A percentile compares a stretch with the other conserved stretches of the same genome.
These are phyloP conservation scores for Zygoascus tannicola DNA, from an alignment of 805 yeast genomes.

Conservation along the genomic window DNA sequence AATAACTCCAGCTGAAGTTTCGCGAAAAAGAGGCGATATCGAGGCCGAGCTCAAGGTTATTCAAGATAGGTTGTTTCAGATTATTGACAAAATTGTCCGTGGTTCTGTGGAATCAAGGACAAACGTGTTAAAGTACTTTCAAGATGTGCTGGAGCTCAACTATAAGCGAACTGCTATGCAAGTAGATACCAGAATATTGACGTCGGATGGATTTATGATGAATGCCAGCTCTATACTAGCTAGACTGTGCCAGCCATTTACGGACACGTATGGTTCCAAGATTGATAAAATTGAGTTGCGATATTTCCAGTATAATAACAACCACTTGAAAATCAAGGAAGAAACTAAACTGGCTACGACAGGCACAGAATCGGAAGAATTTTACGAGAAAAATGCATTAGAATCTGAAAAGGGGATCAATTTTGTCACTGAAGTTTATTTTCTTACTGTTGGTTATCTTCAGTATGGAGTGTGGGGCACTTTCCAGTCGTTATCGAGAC, in stretches of 20 bases:
- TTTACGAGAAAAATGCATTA: conserved; percentile 32
- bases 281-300: conserved; percentile 68
- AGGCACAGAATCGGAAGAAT: conserved; percentile 54
- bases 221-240: conserved; percentile 62
- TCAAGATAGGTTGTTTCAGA: conserved; percentile 54
- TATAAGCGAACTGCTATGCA: conserved; percentile 56
- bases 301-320: conserved; percentile 53
- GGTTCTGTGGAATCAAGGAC: conserved; percentile 58
- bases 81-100: conserved; percentile 66
- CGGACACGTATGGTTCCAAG: conserved; percentile 55
- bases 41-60: conserved; percentile 19
- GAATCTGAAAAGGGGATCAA: conserved; percentile 33
- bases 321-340: conserved; percentile 37
- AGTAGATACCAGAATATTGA: conserved; percentile 53
- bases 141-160: conserved; percentile 64
- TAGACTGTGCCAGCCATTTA: conserved; percentile 74
- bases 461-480: conserved; percentile 89
- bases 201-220: conserved; percentile 74
- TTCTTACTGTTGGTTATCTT: conserved; percentile 62
- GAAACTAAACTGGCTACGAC: conserved; percentile 82
- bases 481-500: conserved; percentile 44
- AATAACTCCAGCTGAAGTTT: conserved; percentile 9
- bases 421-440: conserved; percentile 89
- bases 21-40: conserved; percentile 16
- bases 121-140: conserved; percentile 58